Percentiles rank a stretch among this genome's conserved stretches.
Evolutionary conservation across 75 land plant species (phyloP).

Genomic region (Pinus taeda): DNA sequence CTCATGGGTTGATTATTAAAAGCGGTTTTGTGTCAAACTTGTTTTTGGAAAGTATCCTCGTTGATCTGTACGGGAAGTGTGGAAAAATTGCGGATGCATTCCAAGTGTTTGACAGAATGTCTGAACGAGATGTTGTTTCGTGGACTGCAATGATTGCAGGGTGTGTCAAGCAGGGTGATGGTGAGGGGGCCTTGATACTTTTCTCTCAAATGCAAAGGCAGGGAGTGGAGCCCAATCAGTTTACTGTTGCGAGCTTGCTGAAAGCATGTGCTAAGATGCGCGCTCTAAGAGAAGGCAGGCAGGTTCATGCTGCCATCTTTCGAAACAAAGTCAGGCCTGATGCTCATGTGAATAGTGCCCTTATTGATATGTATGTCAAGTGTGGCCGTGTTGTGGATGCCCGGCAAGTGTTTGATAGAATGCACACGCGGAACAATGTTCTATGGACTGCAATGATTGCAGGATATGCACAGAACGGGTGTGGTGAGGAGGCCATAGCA

Average conservation of each 20-base stretch:
- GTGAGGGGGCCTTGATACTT: slow-evolving; percentile 35
- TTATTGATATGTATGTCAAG: slow-evolving; percentile 70
- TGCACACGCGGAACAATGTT: slow-evolving; percentile 35
- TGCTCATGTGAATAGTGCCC: slow-evolving; percentile 40
- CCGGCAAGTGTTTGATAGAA: slow-evolving; percentile 31
- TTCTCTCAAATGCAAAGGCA: slow-evolving; percentile 29
- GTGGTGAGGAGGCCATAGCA: slow-evolving; percentile 37
- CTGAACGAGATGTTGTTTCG: slow-evolving; percentile 31
- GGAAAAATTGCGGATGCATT: slow-evolving; percentile 16
- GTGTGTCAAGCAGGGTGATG: slow-evolving; percentile 43
- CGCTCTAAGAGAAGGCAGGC: slow-evolving; percentile 46
- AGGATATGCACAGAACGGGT: slow-evolving; percentile 55
- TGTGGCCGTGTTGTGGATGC: slow-evolving; percentile 51
- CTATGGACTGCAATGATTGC: slow-evolving; percentile 65
- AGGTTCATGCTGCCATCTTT: slow-evolving; percentile 46
- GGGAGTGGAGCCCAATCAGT: slow-evolving; percentile 40
- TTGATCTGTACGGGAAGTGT: slow-evolving; percentile 70
- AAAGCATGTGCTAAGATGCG: slow-evolving; percentile 56
- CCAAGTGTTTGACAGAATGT: slow-evolving; percentile 31
- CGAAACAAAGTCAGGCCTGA: slow-evolving; percentile 31
- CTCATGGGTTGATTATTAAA: slow-evolving; percentile 37
- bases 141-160: slow-evolving; percentile 57
- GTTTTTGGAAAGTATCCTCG: slow-evolving; percentile 45
- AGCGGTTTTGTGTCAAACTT: slow-evolving; percentile 31
- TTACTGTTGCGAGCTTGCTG: slow-evolving; percentile 42